Percentiles rank a stretch among this genome's conserved stretches.
phyloP scores from a whole-genome alignment of 352 stramenopile species.

The Peronospora belbahrii region DNA sequence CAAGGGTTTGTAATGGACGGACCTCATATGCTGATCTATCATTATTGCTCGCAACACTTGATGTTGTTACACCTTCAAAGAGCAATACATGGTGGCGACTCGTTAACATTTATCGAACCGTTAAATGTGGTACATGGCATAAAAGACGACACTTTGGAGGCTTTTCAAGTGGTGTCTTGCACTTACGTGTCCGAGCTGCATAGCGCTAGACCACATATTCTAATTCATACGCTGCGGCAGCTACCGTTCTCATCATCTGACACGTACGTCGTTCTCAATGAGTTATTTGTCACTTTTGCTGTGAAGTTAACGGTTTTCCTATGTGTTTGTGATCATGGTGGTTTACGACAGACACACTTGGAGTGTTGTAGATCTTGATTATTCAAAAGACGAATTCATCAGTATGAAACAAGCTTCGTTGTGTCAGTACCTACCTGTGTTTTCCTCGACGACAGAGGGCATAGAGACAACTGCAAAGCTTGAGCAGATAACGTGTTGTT shows the following conservation, averaged over 20 bases:
- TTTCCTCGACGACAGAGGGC: background rate
- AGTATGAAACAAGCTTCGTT: background rate
- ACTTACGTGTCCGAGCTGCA: constrained; percentile 18
- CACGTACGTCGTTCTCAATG: constrained; percentile 1
- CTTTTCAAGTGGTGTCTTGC: constrained; percentile 21
- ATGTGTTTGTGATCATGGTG: background rate
- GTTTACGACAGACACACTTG: constrained; percentile 14
- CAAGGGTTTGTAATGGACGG: constrained; percentile 33
- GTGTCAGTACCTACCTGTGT: constrained; percentile 17
- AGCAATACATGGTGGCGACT: background rate
- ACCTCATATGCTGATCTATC: constrained; percentile 29
- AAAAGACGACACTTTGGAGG: background rate
- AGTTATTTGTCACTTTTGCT: background rate
- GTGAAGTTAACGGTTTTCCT: background rate
- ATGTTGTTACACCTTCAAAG: constrained; percentile 22
- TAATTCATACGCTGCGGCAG: constrained; percentile 18
- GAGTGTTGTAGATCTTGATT: constrained; percentile 12
- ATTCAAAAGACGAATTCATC: background rate
- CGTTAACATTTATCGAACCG: constrained; percentile 15
- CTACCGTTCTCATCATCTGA: background rate
- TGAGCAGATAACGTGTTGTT: constrained; percentile 26
- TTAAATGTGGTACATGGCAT: constrained; percentile 15
- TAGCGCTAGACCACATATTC: constrained; percentile 16
- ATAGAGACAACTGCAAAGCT: background rate
- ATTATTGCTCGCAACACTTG: constrained; percentile 6